Conservation (phyloP, 2,329 filamentous ascomycete genomes). For the Beauveria scarabaeidicola region DNA sequence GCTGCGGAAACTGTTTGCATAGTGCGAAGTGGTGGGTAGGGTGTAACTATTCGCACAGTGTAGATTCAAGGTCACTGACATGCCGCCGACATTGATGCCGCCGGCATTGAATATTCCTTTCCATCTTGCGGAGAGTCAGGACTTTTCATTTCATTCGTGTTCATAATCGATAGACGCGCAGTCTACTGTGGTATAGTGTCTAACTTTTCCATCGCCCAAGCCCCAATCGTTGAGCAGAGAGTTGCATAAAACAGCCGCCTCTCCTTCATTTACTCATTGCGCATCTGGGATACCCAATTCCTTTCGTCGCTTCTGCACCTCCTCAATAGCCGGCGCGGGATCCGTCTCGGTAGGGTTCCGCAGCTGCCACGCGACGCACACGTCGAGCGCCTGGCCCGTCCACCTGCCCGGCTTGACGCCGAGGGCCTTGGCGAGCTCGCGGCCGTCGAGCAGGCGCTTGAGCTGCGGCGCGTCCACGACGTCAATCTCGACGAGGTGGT, state of each 20-base stretch:
- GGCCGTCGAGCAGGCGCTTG: constrained; percentile 65
- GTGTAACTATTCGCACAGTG: background rate
- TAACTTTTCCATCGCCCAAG: background rate
- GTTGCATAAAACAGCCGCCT: background rate
- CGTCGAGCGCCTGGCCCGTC: constrained; percentile 71
- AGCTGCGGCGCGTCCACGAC: constrained; percentile 50
- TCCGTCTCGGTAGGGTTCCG: constrained; percentile 63
- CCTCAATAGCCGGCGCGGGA: constrained; percentile 47
- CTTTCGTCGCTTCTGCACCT: constrained; percentile 41
- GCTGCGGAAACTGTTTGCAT: background rate
- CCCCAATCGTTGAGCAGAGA: background rate
- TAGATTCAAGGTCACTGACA: background rate
- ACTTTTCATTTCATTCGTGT: background rate
- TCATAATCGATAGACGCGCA: background rate
- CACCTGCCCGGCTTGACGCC: constrained; percentile 69
- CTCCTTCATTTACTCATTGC: background rate
- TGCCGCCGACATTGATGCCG: background rate
- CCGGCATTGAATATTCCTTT: background rate
- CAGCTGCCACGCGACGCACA: constrained; percentile 83
- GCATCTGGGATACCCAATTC: constrained; percentile 40
- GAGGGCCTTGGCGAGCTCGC: constrained; percentile 59
- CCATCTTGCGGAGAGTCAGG: background rate
- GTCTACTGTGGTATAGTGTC: background rate
- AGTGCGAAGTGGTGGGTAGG: background rate
- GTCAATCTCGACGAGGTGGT: constrained; percentile 45